Percentiles rank a stretch among this genome's conserved stretches.
phyloP scores from a whole-genome alignment of 2,329 filamentous ascomycete genomes.

The Stagonosporopsis chrysanthemi region DNA sequence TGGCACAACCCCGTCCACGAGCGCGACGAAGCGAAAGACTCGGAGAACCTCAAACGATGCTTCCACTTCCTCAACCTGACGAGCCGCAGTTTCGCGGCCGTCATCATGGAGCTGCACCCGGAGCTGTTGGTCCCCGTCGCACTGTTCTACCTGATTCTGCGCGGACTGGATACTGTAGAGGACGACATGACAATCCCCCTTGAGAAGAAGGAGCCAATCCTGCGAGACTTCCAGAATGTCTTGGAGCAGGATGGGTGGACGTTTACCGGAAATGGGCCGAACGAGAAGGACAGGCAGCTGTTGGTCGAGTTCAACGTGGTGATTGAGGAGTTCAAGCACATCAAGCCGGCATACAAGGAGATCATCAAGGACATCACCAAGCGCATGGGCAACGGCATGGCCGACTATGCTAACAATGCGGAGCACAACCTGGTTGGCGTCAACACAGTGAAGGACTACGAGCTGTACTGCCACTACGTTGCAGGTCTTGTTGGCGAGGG shows the following conservation, averaged over 20 bases:
- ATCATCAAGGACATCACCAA: conserved; percentile 93
- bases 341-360: conserved; percentile 82
- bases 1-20: conserved; percentile 95
- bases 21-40: conserved; percentile 79
- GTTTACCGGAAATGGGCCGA: conserved; percentile 81
- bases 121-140: conserved; percentile 89
- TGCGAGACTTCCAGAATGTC: conserved; percentile 81
- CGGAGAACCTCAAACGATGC: conserved; percentile 76
- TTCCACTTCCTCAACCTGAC: conserved; percentile 87
- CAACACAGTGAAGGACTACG: conserved; percentile 85
- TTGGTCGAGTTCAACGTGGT: conserved; percentile 92
- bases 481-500: conserved; percentile 98
- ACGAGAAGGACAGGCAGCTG: conserved; percentile 93
- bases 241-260: conserved; percentile 89
- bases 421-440: conserved; percentile 83
- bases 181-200: conserved; percentile 95
- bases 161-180: conserved; percentile 96
- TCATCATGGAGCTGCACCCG: conserved; percentile 95
- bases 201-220: conserved; percentile 81
- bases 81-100: conserved; percentile 89
- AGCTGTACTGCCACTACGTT: conserved; percentile 97
- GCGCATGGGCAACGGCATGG: conserved; percentile 99
- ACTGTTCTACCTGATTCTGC: conserved; percentile 91
- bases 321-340: conserved; percentile 82
- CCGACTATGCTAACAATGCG: conserved; percentile 87